Conservation (phyloP, 139 green algal genomes). For the Nannochloris sp. region DNA sequence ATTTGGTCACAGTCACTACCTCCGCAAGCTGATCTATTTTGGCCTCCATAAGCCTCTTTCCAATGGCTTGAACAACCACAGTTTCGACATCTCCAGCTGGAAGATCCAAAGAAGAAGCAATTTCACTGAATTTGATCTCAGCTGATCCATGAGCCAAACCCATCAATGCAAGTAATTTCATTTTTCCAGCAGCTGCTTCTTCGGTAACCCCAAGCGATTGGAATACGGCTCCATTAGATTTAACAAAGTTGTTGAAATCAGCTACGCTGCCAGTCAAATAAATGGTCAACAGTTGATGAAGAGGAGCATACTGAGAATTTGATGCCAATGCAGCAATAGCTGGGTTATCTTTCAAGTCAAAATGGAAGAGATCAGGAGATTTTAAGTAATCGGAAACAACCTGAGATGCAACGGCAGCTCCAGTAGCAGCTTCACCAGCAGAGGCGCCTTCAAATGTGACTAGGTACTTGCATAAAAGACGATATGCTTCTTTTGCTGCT, state of each 20-base stretch:
- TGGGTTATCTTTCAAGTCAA: constrained; percentile 25
- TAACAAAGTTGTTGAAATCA: constrained; percentile 21
- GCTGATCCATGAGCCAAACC: constrained; percentile 16
- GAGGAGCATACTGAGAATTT: background rate
- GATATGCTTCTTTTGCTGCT: constrained; percentile 29
- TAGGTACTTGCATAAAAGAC: constrained; percentile 23
- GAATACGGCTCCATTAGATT: background rate
- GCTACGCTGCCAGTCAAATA: constrained; percentile 14
- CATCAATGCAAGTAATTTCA: constrained; percentile 28
- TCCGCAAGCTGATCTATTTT: constrained; percentile 30
- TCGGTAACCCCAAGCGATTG: constrained; percentile 2
- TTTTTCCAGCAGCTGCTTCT: constrained; percentile 22
- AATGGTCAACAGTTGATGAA: constrained; percentile 22
- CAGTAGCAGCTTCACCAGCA: constrained; percentile 1
- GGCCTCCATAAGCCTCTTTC: constrained; percentile 34
- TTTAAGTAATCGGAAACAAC: constrained; percentile 26
- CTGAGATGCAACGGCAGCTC: background rate
- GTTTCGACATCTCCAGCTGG: constrained; percentile 32
- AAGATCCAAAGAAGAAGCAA: constrained; percentile 10
- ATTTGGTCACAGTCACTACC: constrained; percentile 26
- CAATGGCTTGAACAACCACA: constrained; percentile 42
- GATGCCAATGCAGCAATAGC: constrained; percentile 12
- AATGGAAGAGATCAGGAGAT: constrained; percentile 22
- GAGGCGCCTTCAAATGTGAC: constrained; percentile 21
- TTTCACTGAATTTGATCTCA: constrained; percentile 22